Evolutionary conservation across 805 yeast genomes (phyloP).

Genomic region (Candida insectorum): DNA sequence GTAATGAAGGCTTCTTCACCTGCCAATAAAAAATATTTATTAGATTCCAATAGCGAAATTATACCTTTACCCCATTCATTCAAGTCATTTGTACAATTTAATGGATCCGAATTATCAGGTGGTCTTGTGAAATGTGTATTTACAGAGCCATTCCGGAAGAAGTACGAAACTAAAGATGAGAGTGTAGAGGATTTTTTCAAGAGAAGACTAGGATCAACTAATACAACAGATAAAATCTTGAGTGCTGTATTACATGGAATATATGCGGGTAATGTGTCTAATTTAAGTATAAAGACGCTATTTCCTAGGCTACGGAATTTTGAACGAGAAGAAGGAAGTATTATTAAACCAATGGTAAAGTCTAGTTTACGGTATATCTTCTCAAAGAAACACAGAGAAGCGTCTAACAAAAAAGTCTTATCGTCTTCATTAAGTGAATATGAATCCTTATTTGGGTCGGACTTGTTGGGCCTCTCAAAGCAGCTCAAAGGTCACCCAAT

Average conservation of each 20-base stretch:
- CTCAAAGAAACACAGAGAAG: slow-evolving; percentile 2
- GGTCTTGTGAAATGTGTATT: slow-evolving; percentile 44
- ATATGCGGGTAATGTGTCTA: slow-evolving; percentile 69
- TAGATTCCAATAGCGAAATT: slow-evolving; percentile 45
- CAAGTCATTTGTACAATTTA: slow-evolving; percentile 20
- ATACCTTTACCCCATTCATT: slow-evolving; percentile 52
- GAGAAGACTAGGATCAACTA: slow-evolving; percentile 62
- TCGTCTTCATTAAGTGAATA: slow-evolving; percentile 30
- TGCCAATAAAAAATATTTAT: slow-evolving; percentile 71
- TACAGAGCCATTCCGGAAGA: slow-evolving; percentile 48
- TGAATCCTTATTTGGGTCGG: slow-evolving; percentile 30
- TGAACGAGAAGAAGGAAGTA: slow-evolving; percentile 60
- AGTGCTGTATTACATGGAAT: slow-evolving; percentile 89
- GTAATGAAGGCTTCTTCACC: slow-evolving; percentile 55
- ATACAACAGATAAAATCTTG: slow-evolving; percentile 53
- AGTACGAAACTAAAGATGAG: slow-evolving; percentile 50
- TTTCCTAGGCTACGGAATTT: slow-evolving; percentile 52
- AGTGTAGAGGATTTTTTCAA: slow-evolving; percentile 62
- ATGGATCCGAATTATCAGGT: slow-evolving; percentile 39
- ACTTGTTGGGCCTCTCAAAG: slow-evolving; percentile 32
- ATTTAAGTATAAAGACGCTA: slow-evolving; percentile 63
- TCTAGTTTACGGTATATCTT: slow-evolving; percentile 21
- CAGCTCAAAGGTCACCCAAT: slow-evolving; percentile 56
- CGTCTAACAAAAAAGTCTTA: slow-evolving; percentile 3
- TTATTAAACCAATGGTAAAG: slow-evolving; percentile 44